phyloP scores from a whole-genome alignment of 352 stramenopile genomes.

The Hyaloperonospora arabidopsidis region DNA sequence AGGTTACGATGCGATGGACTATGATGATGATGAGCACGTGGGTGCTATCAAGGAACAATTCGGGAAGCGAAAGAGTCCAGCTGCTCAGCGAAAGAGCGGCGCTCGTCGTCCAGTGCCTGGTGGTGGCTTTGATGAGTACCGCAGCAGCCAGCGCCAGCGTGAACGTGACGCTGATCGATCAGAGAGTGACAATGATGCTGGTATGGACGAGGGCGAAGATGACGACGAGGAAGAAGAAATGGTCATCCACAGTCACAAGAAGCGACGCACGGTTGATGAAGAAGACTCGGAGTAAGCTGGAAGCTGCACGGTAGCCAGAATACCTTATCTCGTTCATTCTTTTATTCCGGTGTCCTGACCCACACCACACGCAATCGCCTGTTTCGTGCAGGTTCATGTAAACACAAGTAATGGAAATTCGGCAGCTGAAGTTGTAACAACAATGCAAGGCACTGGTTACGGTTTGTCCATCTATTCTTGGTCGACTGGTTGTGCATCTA shows the following conservation, averaged over 20 bases:
- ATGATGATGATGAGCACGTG: slow-evolving; percentile 80
- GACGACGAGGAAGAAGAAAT: slow-evolving; percentile 75
- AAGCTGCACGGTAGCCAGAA: slow-evolving; percentile 1
- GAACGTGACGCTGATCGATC: slow-evolving; percentile 52
- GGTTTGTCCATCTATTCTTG: too few species aligned
- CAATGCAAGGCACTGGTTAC: too few species aligned
- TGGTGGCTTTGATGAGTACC: slow-evolving; percentile 79
- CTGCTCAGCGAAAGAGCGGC: slow-evolving; percentile 22
- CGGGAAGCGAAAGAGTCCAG: slow-evolving; percentile 41
- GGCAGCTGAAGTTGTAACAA: too few species aligned
- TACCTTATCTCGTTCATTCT: slow-evolving; percentile 6
- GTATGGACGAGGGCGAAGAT: slow-evolving; percentile 48
- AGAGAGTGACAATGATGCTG: slow-evolving; percentile 54
- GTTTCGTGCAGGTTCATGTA: too few species aligned
- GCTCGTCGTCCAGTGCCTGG: slow-evolving; percentile 42
- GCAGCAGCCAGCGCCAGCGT: slow-evolving; percentile 34
- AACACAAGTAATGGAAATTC: too few species aligned
- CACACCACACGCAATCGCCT: too few species aligned
- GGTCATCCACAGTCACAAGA: slow-evolving; percentile 65
- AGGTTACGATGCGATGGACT: slow-evolving; percentile 64
- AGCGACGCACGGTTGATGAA: slow-evolving; percentile 69
- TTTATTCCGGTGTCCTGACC: slow-evolving; percentile 2
- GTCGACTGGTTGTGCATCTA: too few species aligned
- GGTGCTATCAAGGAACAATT: slow-evolving; percentile 82
- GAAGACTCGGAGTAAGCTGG: slow-evolving; percentile 72